Evolutionary conservation across 176 grass and related monocot genomes (phyloP), one percentile per base, ranked within the genome.

Genomic region (Carex myosuroides): DNA sequence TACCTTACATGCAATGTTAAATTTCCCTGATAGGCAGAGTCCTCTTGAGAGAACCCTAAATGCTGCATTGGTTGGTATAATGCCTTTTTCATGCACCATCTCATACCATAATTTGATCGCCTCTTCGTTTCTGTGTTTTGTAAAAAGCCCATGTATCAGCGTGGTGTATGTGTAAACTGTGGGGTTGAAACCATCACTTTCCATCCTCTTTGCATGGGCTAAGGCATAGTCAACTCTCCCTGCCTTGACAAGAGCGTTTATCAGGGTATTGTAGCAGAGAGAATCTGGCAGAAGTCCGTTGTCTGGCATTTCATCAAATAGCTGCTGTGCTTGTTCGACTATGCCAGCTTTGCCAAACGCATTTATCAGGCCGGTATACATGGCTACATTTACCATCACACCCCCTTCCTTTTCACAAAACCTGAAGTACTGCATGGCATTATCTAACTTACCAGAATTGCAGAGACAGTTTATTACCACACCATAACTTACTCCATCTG

Each of bases 141-240:
- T 93, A 85, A 95, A 99, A 79, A 99, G 64, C 64, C 91, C 91
- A 86, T 99, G 92, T 21, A 93, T 95, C 29, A 99, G 80, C 64
- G 89, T 88, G 54, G 89, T 90, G 57, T 93, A 98, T 10, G 96
- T 98, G 89, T 95, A 92, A 65, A 98, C 83, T 1, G 96, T 98
- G 62, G 89, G 93, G 76, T 91, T 89, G 59, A 91, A 90, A 0
- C 96, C 96, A 87, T 93, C 91, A 1, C 13, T 83, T 85, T 95
- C 96, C 93, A 95, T 98, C 83, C 86, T 90, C 70, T 89, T 93
- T 84, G 88, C 91, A 62, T 95, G 60, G 65, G 85, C 89, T 68
- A 91, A 92, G 1, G 93, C 96, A 83, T 90, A 91, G 14, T 90
- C 83, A 2, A 85, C 78, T 83, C 81, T 91, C 81, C 87, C 96